These are phyloP conservation scores for Mycosphaerella arachidis DNA, from an alignment of 2,329 filamentous ascomycete genomes.

Conservation along the genomic window DNA sequence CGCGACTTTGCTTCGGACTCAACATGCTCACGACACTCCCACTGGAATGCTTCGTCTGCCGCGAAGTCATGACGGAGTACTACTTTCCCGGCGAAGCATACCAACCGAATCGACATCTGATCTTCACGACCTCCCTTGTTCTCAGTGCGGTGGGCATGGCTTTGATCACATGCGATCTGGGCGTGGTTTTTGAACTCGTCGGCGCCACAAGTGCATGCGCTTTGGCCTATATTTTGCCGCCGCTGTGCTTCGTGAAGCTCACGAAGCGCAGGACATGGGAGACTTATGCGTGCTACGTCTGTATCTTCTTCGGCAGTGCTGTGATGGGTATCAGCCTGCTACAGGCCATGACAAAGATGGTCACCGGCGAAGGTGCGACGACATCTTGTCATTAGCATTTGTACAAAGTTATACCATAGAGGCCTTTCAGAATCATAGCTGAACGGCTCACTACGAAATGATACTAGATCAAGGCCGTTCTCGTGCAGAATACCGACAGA, in stretches of 20 bases:
- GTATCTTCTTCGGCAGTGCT: conserved; percentile 69
- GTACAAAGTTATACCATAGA: no score
- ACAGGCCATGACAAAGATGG: conserved; percentile 66
- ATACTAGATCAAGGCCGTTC: no score
- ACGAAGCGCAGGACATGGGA: conserved; percentile 60
- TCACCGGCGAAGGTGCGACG: conserved; percentile 26
- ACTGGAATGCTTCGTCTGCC: conserved; percentile 93
- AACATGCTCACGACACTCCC: conserved; percentile 98
- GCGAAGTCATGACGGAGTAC: conserved; percentile 93
- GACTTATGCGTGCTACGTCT: conserved; percentile 61
- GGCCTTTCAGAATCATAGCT: no score
- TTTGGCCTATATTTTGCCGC: conserved; percentile 90
- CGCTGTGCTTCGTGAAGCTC: conserved; percentile 90
- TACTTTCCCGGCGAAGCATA: conserved; percentile 69
- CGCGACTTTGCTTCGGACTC: conserved; percentile 88
- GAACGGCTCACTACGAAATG: no score
- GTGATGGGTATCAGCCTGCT: conserved; percentile 80
- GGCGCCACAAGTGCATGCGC: conserved; percentile 92
- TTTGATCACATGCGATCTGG: conserved; percentile 86
- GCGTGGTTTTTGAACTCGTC: conserved; percentile 91
- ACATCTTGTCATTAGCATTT: conserved; percentile 14
- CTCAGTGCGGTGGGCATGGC: conserved; percentile 70
- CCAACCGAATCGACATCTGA: conserved; percentile 75
- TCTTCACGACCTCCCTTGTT: conserved; percentile 81
- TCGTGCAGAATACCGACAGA: no score